A percentile compares a stretch with the other conserved stretches of the same genome.
phyloP scores from a whole-genome alignment of 2,329 filamentous ascomycete genomes.

The Aspergillus arachidicola region DNA sequence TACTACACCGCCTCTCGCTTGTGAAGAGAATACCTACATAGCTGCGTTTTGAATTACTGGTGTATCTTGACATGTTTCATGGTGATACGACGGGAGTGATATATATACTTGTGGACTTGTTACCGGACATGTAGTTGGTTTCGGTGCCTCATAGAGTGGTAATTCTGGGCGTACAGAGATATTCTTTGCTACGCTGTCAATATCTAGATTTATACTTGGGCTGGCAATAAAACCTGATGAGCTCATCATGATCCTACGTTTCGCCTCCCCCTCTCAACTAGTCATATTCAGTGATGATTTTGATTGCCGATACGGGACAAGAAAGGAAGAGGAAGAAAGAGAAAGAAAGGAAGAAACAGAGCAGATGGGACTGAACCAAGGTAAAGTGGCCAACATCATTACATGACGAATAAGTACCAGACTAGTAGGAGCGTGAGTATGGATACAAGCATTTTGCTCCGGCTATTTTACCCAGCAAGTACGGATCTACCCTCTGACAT shows the following conservation, averaged over 20 bases:
- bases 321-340: background rate
- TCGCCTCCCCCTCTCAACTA: background rate
- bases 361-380: background rate
- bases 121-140: background rate
- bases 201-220: background rate
- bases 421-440: background rate
- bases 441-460: background rate
- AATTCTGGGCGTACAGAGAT: background rate
- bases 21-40: background rate
- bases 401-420: background rate
- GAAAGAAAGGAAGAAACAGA: too few relatives aligned
- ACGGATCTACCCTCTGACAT: constrained; percentile 9
- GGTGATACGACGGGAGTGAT: background rate
- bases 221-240: background rate
- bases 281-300: background rate
- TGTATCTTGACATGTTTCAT: background rate
- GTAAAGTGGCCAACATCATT: background rate
- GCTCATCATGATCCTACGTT: background rate
- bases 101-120: background rate
- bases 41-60: background rate
- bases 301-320: background rate
- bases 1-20: background rate
- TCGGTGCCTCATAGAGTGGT: background rate
- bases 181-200: background rate
- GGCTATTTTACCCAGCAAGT: constrained; percentile 2